These are phyloP conservation scores for Elsinoe australis DNA, from an alignment of 2,329 filamentous ascomycete species.

Conservation along the genomic window DNA sequence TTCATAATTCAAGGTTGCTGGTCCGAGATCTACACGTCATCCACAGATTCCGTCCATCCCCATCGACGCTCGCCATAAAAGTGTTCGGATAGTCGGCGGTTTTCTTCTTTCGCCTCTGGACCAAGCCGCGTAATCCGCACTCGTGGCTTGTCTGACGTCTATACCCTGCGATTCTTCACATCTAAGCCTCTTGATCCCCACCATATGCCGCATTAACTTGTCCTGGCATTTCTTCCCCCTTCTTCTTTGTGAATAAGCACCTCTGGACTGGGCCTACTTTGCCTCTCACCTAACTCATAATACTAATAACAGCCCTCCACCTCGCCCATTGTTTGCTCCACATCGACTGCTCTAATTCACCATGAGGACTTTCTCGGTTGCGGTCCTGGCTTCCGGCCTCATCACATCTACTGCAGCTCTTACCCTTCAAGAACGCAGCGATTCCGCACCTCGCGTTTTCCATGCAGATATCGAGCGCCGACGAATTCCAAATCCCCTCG, in stretches of 20 bases:
- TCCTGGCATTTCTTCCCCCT: background rate
- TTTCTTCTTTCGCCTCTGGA: background rate
- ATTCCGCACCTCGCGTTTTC: constrained; percentile 38
- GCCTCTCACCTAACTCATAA: constrained; percentile 2
- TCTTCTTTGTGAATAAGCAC: background rate
- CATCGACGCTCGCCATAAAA: background rate
- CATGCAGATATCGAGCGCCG: constrained; percentile 46
- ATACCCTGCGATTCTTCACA: background rate
- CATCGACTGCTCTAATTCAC: background rate
- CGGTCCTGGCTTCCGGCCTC: constrained; percentile 17
- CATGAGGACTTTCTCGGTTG: constrained; percentile 17
- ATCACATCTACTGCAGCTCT: constrained; percentile 24
- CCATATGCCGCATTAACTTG: constrained; percentile 1
- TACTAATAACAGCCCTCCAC: background rate
- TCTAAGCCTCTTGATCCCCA: background rate
- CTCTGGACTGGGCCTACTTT: constrained; percentile 5
- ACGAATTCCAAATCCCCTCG: constrained; percentile 39
- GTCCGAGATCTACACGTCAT: constrained; percentile 10
- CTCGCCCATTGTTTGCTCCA: background rate
- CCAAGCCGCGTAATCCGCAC: constrained; percentile 12
- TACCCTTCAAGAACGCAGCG: constrained; percentile 18
- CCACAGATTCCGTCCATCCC: background rate
- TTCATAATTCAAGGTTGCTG: no score
- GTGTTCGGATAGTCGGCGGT: constrained; percentile 7
- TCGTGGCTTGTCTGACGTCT: constrained; percentile 15